Evolutionary conservation across 768 basidiomycete species (phyloP).

Genomic region (Paxillus ammoniavirescens): DNA sequence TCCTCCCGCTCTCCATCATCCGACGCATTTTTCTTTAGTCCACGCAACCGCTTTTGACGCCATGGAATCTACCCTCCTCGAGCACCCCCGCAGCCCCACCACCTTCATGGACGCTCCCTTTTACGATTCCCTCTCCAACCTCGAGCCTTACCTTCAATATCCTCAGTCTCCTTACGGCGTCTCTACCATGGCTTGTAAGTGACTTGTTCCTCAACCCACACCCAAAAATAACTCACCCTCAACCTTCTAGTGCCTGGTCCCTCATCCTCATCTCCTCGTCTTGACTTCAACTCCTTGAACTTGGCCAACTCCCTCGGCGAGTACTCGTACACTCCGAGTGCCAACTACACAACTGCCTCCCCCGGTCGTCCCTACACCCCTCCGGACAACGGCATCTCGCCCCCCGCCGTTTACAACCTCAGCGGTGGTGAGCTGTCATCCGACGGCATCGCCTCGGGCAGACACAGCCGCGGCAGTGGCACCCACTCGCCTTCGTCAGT

Average conservation of each 20-base stretch:
- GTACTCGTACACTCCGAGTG: slow-evolving; percentile 54
- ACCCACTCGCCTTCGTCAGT: slow-evolving; percentile 51
- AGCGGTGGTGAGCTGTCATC: slow-evolving; percentile 71
- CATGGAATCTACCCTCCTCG: slow-evolving; percentile 52
- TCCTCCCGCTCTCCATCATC: slow-evolving; percentile 22
- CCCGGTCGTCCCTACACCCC: slow-evolving; percentile 70
- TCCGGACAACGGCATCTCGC: slow-evolving; percentile 63
- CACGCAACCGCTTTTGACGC: slow-evolving; percentile 12
- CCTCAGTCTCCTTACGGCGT: slow-evolving; percentile 65
- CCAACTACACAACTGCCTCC: slow-evolving; percentile 51
- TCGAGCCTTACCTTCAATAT: slow-evolving; percentile 65
- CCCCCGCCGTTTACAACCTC: slow-evolving; percentile 70
- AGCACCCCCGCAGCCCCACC: slow-evolving; percentile 49
- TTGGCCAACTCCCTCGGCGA: slow-evolving; percentile 55
- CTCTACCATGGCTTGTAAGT: slow-evolving; percentile 60
- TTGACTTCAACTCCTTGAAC: slow-evolving; percentile 64
- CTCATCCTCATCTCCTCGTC: slow-evolving; percentile 52
- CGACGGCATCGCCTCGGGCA: slow-evolving; percentile 63
- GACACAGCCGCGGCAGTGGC: slow-evolving; percentile 70
- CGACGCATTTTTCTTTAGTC: slow-evolving; percentile 7
- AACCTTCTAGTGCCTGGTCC: slow-evolving; percentile 47
- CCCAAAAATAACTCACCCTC: slow-evolving; percentile 8
- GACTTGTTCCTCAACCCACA: background rate
- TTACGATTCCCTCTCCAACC: slow-evolving; percentile 45
- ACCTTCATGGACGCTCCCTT: slow-evolving; percentile 50